Conservation (phyloP, 169 alveolate species). For the Cryptosporidium muris region DNA sequence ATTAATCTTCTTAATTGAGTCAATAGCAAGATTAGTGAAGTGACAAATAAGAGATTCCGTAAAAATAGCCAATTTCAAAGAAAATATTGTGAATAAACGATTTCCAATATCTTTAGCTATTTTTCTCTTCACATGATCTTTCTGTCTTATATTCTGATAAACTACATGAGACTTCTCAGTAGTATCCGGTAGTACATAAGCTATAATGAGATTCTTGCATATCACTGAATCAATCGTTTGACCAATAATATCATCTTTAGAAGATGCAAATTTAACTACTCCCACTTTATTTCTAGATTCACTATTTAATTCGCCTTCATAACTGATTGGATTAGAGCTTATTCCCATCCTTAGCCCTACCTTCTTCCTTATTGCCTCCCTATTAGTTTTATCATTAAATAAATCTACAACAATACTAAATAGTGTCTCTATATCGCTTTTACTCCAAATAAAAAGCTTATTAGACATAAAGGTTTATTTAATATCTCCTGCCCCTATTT, state of each 20-base stretch:
- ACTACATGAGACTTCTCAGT: constrained; percentile 29
- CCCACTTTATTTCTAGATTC: neutral
- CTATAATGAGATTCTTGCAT: neutral
- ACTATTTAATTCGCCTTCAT: neutral
- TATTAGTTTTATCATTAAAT: constrained; percentile 7
- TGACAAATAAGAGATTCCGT: constrained; percentile 23
- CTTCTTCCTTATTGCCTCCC: constrained; percentile 20
- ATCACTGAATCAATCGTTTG: constrained; percentile 15
- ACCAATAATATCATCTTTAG: constrained; percentile 21
- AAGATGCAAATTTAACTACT: constrained; percentile 4
- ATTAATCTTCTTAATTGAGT: constrained; percentile 17
- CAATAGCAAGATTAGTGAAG: constrained; percentile 1
- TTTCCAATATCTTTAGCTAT: neutral
- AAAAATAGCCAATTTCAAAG: constrained; percentile 21
- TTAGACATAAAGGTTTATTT: neutral
- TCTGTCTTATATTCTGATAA: constrained; percentile 12
- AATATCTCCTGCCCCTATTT: too few relatives aligned
- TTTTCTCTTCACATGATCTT: neutral
- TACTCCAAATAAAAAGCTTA: constrained; percentile 1
- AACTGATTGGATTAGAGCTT: neutral
- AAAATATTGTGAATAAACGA: neutral
- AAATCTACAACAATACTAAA: constrained; percentile 15
- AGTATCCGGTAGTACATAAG: constrained; percentile 8
- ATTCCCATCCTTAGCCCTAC: constrained; percentile 20
- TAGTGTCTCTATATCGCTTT: constrained; percentile 11